Conservation (phyloP, 2,329 filamentous ascomycete genomes). For the Sordariomycetes sp. region DNA sequence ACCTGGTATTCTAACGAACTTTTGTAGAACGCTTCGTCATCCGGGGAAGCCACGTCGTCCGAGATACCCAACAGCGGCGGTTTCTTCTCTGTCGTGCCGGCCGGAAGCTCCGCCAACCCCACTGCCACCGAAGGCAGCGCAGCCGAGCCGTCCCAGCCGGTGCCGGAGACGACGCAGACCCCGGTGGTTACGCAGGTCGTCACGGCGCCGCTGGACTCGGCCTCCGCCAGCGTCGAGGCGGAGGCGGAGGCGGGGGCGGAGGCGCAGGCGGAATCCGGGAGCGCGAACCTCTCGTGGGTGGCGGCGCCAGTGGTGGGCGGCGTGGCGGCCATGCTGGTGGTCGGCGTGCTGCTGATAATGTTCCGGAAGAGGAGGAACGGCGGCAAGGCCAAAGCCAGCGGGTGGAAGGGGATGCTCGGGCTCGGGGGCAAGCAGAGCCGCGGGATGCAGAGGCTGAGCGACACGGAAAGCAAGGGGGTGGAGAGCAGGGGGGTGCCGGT, state of each 20-base stretch:
- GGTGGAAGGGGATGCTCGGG: background rate
- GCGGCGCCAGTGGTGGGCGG: conserved; percentile 6
- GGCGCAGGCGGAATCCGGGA: background rate
- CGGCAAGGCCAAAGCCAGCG: background rate
- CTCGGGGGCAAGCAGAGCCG: background rate
- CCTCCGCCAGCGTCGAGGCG: background rate
- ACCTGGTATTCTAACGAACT: background rate
- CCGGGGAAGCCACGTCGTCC: background rate
- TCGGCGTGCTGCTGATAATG: conserved; percentile 6
- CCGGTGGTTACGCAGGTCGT: conserved; percentile 4
- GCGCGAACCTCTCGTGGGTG: conserved; percentile 5
- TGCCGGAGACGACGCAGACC: background rate
- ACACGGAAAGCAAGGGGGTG: background rate
- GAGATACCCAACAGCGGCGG: background rate
- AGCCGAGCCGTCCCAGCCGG: background rate
- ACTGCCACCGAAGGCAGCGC: background rate
- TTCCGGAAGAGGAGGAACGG: conserved; percentile 6
- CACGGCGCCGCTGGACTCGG: background rate
- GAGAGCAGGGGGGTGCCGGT: conserved; percentile 1
- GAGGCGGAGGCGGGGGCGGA: background rate
- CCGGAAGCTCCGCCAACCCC: background rate
- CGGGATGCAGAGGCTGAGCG: conserved; percentile 3
- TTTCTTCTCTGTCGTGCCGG: background rate
- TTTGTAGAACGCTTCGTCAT: background rate
- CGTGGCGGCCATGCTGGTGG: conserved; percentile 5